Evolutionary conservation across 176 grass and related monocot genomes (phyloP), one percentile per base, ranked within the genome.

Genomic region (Tuctoria greenei): DNA sequence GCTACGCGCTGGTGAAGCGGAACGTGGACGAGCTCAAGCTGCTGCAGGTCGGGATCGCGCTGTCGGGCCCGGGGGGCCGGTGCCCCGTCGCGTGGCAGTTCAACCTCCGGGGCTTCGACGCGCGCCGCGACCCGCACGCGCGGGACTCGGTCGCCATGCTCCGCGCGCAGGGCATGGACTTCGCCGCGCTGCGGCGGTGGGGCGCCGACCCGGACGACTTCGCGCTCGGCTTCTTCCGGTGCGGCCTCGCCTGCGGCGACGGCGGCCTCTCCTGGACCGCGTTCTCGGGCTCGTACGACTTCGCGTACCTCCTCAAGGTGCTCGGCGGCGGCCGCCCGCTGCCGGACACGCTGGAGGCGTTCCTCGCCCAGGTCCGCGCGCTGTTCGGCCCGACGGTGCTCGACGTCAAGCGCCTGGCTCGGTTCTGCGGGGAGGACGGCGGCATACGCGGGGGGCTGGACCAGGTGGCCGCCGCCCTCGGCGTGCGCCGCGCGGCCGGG

Each of bases 31-130:
- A 31, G 15, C 81, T 88, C 47, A 67, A 59, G 17, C 81, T 84
- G 20, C 75, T 88, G 39, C 81, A 84, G 76, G 57, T 88, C 47
- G 86, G 86, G 0, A 0, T 88, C 54, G 6, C 75, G 8, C 81
- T 88, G 10, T 64, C 28, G 1, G 70, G 65, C 21, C 0, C 36
- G n/a, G 5, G 17, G 6, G 76, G 75, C 25, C 44, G 68, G 31
- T 41, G 21, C 64, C 81, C 56, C 20, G 37, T 58, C 10, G 71
- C 69, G 15, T 87, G 85, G 85, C 79, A 87, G 74, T 87, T 87
- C 85, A 87, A 87, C 67, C 47, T 87, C 73, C 6, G 41, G 0
- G 85, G 79, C 49, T 87, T 87, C 85, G 67, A 87, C 74, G 41
- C 27, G 0, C 2, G 1, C 41, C 21, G 10, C 0, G 51, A 87